A percentile compares a stretch with the other conserved stretches of the same genome.
phyloP scores from a whole-genome alignment of 2,329 filamentous ascomycete genomes.

The Cladosporium sp. region DNA sequence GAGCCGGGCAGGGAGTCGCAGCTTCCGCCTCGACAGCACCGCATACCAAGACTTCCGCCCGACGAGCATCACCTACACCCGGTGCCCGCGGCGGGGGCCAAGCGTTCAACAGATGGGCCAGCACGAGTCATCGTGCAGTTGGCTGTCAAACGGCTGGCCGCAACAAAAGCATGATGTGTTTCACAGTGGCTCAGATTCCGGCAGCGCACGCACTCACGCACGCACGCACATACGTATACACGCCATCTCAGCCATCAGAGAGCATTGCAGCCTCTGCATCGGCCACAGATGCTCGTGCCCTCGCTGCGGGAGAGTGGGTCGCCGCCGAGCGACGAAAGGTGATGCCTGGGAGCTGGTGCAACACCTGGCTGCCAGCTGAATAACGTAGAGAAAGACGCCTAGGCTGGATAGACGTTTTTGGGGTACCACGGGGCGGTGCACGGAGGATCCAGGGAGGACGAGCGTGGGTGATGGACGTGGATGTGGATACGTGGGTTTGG shows the following conservation, averaged over 20 bases:
- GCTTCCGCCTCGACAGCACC: constrained; percentile 1
- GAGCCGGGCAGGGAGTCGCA: constrained; percentile 6
- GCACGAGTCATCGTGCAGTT: constrained; percentile 8
- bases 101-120: constrained; percentile 3
- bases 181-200: constrained; percentile 9
- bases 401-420: constrained; percentile 8
- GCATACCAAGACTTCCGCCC: constrained; percentile 1
- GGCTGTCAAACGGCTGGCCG: constrained; percentile 2
- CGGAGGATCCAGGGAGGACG: no score
- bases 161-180: constrained; percentile 1
- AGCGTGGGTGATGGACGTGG: no score
- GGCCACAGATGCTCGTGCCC: background rate
- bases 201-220: background rate
- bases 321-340: constrained; percentile 5
- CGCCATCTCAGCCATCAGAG: no score
- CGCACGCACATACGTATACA: background rate
- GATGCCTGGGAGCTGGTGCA: background rate
- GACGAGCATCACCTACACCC: background rate
- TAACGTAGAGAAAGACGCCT: background rate
- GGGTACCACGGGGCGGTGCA: constrained; percentile 1
- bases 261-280: no score
- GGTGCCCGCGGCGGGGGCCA: constrained; percentile 7
- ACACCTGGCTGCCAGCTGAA: background rate
- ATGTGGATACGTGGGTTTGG: no score
- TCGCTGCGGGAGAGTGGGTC: constrained; percentile 1